These are phyloP conservation scores for Rhodosporidiobolus sp. DNA, from an alignment of 768 basidiomycete genomes.

Conservation along the genomic window DNA sequence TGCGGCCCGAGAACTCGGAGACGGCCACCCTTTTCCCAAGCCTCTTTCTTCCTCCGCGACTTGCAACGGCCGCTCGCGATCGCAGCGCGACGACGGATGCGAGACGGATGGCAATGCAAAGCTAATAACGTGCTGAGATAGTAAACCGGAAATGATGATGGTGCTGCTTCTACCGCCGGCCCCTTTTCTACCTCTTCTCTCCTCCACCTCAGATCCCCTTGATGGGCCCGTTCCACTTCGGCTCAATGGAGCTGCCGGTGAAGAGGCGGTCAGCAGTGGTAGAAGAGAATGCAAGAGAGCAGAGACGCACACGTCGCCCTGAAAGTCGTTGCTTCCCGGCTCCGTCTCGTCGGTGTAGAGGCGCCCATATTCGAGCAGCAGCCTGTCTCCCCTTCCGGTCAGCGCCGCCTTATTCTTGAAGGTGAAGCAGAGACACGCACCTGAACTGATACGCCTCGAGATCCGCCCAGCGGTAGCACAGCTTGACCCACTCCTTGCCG, in stretches of 20 bases:
- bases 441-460: slow-evolving; percentile 43
- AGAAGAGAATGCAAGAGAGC: neutral
- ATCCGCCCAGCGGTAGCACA: slow-evolving; percentile 41
- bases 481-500: slow-evolving; percentile 41
- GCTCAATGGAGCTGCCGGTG: slow-evolving; percentile 21
- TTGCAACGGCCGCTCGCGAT: no score
- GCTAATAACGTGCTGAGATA: no score
- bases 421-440: slow-evolving; percentile 5
- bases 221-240: slow-evolving; percentile 30
- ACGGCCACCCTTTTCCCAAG: no score
- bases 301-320: slow-evolving; percentile 26
- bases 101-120: no score
- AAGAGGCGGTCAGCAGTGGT: neutral
- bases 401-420: no score
- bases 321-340: slow-evolving; percentile 41
- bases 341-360: slow-evolving; percentile 39
- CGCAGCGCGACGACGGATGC: no score
- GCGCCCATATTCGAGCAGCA: slow-evolving; percentile 41
- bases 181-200: no score
- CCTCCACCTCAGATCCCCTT: no score
- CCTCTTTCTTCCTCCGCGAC: no score
- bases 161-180: no score
- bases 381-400: slow-evolving; percentile 14
- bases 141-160: no score
- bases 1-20: no score